A percentile compares a stretch with the other conserved stretches of the same genome.
Evolutionary conservation across 1,284 basidiomycete genomes (phyloP).

Genomic region (Rhodotorula sp.): DNA sequence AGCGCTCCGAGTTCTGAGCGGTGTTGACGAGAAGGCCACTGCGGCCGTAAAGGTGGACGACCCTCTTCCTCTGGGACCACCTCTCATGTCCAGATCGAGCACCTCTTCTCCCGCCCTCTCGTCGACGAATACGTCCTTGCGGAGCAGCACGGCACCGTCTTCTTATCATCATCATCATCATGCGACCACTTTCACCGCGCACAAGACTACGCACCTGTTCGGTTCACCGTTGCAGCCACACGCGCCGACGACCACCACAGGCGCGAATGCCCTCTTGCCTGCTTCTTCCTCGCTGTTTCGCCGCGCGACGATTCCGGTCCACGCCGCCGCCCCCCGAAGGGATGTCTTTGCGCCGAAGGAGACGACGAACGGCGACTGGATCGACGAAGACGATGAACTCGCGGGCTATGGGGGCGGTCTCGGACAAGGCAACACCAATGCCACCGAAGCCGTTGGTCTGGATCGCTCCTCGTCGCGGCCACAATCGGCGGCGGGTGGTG

Average conservation of each 20-base stretch:
- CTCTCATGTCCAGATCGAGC: neutral
- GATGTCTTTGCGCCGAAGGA: conserved; percentile 52
- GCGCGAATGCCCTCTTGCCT: neutral
- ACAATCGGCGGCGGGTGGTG: no score
- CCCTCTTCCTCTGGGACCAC: neutral
- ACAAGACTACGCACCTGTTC: conserved; percentile 41
- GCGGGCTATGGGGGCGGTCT: conserved; percentile 26
- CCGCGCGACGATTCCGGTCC: neutral
- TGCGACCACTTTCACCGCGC: conserved; percentile 43
- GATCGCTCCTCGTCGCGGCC: neutral
- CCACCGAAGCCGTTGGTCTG: neutral
- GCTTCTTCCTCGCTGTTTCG: conserved; percentile 11
- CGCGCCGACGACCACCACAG: neutral
- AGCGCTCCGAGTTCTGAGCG: conserved; percentile 21
- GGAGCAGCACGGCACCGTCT: conserved; percentile 1
- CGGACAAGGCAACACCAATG: conserved; percentile 13
- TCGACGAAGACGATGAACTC: conserved; percentile 51
- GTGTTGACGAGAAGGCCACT: conserved; percentile 9
- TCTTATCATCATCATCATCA: conserved; percentile 27
- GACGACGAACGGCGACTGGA: conserved; percentile 49
- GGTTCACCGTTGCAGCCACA: conserved; percentile 30
- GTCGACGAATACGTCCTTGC: neutral
- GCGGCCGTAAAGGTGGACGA: neutral
- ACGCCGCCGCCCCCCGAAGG: conserved; percentile 23
- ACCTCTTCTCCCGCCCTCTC: neutral